phyloP scores from a whole-genome alignment of 2,329 filamentous ascomycete genomes.

The Cladosporium velox region DNA sequence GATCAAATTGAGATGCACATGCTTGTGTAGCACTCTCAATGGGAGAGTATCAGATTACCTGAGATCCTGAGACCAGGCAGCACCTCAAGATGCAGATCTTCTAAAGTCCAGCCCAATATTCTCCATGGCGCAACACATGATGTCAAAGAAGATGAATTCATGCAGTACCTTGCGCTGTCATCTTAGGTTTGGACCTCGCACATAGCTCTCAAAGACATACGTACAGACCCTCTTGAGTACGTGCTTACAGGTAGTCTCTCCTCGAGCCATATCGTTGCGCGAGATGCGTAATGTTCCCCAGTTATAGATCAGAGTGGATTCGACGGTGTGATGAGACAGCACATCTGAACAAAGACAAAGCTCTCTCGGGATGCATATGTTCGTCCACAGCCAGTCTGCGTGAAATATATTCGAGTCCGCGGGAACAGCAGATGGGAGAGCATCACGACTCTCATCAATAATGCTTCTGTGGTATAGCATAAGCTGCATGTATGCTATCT shows the following conservation, averaged over 20 bases:
- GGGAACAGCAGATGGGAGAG: not conserved
- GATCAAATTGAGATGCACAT: too few species aligned
- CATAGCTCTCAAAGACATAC: not conserved
- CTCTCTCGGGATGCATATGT: not conserved
- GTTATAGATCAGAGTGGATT: not conserved
- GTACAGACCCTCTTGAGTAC: not conserved
- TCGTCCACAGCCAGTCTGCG: not conserved
- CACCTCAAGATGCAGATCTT: not conserved
- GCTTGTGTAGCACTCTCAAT: too few species aligned
- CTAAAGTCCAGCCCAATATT: not conserved
- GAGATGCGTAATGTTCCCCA: not conserved
- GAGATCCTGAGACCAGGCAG: not conserved
- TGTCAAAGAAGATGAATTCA: not conserved
- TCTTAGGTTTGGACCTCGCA: not conserved
- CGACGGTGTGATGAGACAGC: not conserved
- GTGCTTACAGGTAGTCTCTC: not conserved
- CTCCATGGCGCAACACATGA: not conserved
- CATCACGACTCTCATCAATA: not conserved
- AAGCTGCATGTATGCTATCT: not conserved
- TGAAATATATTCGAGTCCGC: not conserved
- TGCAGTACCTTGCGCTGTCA: not conserved
- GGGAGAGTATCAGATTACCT: too few species aligned
- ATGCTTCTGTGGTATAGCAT: not conserved
- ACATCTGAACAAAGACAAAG: not conserved
- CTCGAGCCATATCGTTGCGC: not conserved